Evolutionary conservation across 139 green algal species (phyloP).

Genomic region (Ulvella scutata): DNA sequence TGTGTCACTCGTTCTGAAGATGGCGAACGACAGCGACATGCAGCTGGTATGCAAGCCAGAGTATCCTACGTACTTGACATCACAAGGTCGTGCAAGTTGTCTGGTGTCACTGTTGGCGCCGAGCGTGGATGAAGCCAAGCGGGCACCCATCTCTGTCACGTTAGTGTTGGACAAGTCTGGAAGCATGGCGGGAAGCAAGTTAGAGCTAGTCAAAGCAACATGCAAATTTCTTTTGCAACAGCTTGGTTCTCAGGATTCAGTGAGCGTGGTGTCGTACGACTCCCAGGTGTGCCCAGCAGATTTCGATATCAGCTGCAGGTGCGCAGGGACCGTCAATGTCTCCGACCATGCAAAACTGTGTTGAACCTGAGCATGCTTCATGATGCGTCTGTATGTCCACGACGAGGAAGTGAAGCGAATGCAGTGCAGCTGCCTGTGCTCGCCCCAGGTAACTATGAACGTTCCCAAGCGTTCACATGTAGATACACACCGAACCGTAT

Average conservation of each 20-base stretch:
- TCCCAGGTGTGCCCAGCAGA: background rate
- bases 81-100: no score
- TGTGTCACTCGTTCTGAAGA: no score
- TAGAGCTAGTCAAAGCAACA: background rate
- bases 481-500: no score
- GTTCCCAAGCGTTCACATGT: background rate
- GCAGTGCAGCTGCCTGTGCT: background rate
- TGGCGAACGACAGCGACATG: no score
- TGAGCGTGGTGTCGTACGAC: background rate
- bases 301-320: no score
- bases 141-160: no score
- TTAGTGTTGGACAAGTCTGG: background rate
- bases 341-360: background rate
- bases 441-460: background rate
- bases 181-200: background rate
- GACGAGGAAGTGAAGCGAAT: background rate
- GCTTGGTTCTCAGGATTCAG: background rate
- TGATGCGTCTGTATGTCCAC: background rate
- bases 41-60: no score
- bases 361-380: background rate
- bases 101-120: no score
- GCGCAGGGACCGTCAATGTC: background rate
- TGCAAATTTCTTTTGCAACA: background rate
- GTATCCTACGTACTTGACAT: no score
- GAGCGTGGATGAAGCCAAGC: no score